Percentiles rank a stretch among this genome's conserved stretches.
Conservation (phyloP, 2,329 filamentous ascomycete genomes). For the Cryoendolithus antarcticus region DNA sequence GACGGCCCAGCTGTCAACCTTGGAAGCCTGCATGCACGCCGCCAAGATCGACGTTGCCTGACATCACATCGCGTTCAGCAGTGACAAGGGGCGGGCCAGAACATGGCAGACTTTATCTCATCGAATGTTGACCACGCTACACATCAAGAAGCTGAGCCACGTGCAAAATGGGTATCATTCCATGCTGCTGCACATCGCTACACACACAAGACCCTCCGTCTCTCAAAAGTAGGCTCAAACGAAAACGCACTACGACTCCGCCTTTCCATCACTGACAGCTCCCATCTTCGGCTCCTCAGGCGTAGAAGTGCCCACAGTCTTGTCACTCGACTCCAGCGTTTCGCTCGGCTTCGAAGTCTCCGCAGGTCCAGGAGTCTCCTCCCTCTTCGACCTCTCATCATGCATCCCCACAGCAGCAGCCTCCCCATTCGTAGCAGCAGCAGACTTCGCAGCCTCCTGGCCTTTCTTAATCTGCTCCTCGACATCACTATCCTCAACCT, state of each 20-base stretch:
- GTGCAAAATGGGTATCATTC: constrained; percentile 9
- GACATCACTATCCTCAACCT: constrained; percentile 74
- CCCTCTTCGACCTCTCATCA: constrained; percentile 29
- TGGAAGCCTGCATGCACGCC: too few species aligned
- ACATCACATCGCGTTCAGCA: too few species aligned
- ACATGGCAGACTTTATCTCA: too few species aligned
- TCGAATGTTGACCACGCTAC: too few species aligned
- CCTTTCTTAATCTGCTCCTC: constrained; percentile 70
- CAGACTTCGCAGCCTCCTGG: constrained; percentile 20
- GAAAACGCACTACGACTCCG: constrained; percentile 6
- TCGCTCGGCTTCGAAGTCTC: constrained; percentile 19
- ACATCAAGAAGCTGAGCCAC: neutral
- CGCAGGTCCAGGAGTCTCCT: constrained; percentile 37
- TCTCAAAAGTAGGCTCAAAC: too few species aligned
- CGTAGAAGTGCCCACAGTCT: constrained; percentile 6
- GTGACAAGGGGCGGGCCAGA: too few species aligned
- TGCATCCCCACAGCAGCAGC: constrained; percentile 7
- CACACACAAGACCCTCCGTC: neutral
- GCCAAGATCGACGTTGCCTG: too few species aligned
- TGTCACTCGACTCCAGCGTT: constrained; percentile 18
- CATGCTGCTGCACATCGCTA: constrained; percentile 4
- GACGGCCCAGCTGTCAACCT: too few species aligned
- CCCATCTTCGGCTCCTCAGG: constrained; percentile 20
- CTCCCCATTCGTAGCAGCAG: constrained; percentile 16
- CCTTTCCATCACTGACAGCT: constrained; percentile 9